These are phyloP conservation scores for Prinsepia uniflora DNA, from an alignment of 306 rosid genomes.

Conservation along the genomic window DNA sequence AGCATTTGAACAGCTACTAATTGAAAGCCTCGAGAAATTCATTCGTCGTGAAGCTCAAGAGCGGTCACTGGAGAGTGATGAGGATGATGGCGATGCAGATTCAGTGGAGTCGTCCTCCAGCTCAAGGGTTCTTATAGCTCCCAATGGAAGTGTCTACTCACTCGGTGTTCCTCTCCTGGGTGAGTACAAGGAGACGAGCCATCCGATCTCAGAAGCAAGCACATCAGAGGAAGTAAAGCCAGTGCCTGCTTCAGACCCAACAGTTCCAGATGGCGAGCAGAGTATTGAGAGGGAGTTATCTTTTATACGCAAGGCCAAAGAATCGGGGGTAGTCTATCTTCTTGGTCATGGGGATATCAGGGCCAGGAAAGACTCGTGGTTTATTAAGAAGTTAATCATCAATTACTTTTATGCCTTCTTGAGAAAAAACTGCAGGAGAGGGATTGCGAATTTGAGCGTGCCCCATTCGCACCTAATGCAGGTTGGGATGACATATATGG, in stretches of 20 bases:
- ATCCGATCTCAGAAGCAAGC: conserved; percentile 51
- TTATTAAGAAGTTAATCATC: conserved; percentile 75
- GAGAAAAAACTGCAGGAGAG: conserved; percentile 91
- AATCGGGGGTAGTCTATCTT: conserved; percentile 91
- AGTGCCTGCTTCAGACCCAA: conserved; percentile 36
- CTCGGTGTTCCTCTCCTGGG: conserved; percentile 80
- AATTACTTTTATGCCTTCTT: conserved; percentile 87
- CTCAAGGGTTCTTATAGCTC: conserved; percentile 73
- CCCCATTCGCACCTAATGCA: conserved; percentile 93
- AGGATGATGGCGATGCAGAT: conserved; percentile 71
- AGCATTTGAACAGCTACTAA: conserved; percentile 89
- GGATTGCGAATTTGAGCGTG: conserved; percentile 82
- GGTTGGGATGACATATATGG: conserved; percentile 99
- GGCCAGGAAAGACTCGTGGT: conserved; percentile 93
- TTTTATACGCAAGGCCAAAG: conserved; percentile 85
- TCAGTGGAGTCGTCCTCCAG: conserved; percentile 44
- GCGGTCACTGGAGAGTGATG: conserved; percentile 81
- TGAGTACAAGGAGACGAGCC: conserved; percentile 40
- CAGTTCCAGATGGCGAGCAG: conserved; percentile 62
- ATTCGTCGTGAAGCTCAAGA: conserved; percentile 93
- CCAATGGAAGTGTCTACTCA: conserved; percentile 88
- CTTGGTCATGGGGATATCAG: conserved; percentile 95
- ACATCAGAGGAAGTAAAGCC: conserved; percentile 51
- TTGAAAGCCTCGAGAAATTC: conserved; percentile 94
- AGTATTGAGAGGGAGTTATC: conserved; percentile 87